phyloP scores from a whole-genome alignment of 495 filamentous ascomycete genomes.

The Penicillium egyptiacum region DNA sequence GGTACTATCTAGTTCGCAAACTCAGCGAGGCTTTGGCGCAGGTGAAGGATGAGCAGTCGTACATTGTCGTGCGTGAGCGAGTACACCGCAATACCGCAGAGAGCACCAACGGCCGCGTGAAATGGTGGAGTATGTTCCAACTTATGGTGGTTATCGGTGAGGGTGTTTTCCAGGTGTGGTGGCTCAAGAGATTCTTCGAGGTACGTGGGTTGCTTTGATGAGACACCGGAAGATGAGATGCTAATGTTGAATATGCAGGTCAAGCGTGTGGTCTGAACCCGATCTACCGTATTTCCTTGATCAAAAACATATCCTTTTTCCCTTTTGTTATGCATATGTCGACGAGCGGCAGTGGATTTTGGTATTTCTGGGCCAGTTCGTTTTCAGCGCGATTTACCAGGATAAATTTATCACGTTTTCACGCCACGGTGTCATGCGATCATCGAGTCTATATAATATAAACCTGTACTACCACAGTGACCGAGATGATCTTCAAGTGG shows the following conservation, averaged over 20 bases:
- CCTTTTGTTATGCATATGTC: slow-evolving; percentile 12
- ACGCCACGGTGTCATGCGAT: slow-evolving; percentile 29
- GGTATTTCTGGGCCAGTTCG: slow-evolving; percentile 2
- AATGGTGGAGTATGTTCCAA: slow-evolving; percentile 99
- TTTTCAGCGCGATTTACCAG: slow-evolving; percentile 13
- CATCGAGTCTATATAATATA: slow-evolving; percentile 27
- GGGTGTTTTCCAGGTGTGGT: slow-evolving; percentile 98
- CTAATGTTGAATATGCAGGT: slow-evolving; percentile 27
- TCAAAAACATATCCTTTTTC: slow-evolving; percentile 12
- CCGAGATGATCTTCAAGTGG: neutral
- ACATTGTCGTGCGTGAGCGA: slow-evolving; percentile 92
- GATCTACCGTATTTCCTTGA: slow-evolving; percentile 9
- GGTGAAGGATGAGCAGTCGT: slow-evolving; percentile 96
- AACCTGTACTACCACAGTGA: slow-evolving; percentile 23
- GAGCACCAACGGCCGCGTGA: slow-evolving; percentile 94
- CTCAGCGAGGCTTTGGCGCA: slow-evolving; percentile 83
- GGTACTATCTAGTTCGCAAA: slow-evolving; percentile 62
- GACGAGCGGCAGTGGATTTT: slow-evolving; percentile 8
- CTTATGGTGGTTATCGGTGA: slow-evolving; percentile 85
- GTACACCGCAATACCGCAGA: slow-evolving; percentile 98
- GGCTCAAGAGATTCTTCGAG: slow-evolving; percentile 98
- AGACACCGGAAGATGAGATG: neutral
- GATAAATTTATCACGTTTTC: slow-evolving; percentile 17
- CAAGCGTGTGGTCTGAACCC: slow-evolving; percentile 46
- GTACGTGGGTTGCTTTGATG: slow-evolving; percentile 42